Conservation (phyloP, 2,329 filamentous ascomycete genomes). For the Exserohilum turcica region DNA sequence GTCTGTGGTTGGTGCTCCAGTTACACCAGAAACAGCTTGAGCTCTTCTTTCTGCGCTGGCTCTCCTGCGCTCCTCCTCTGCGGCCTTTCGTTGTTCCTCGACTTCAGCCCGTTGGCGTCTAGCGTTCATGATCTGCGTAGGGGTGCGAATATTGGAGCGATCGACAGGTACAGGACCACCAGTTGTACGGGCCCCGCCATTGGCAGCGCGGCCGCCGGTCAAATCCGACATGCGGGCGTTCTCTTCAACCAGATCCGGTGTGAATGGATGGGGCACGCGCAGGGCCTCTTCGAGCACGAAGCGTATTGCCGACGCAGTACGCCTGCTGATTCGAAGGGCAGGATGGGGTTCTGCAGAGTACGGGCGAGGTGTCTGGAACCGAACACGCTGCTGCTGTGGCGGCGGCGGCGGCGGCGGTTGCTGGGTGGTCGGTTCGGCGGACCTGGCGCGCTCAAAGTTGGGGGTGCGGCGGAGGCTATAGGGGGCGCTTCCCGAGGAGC, state of each 20-base stretch:
- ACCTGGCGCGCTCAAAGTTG: conserved; percentile 54
- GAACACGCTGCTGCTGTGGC: conserved; percentile 40
- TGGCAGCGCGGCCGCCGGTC: conserved; percentile 62
- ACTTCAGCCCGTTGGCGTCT: conserved; percentile 70
- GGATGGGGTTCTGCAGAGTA: conserved; percentile 53
- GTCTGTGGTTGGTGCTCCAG: conserved; percentile 46
- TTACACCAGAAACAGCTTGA: conserved; percentile 59
- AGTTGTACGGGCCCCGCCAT: conserved; percentile 62
- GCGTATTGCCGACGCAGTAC: conserved; percentile 87
- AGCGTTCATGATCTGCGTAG: conserved; percentile 89
- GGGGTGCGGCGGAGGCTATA: conserved; percentile 61
- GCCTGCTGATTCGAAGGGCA: conserved; percentile 74
- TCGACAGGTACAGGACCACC: conserved; percentile 60
- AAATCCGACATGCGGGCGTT: conserved; percentile 92
- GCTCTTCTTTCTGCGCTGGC: conserved; percentile 65
- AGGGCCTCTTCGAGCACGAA: conserved; percentile 91
- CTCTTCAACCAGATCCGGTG: conserved; percentile 82
- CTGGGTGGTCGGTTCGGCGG: conserved; percentile 50
- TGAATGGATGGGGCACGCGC: conserved; percentile 80
- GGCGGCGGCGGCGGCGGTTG: no score
- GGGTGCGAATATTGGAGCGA: conserved; percentile 72
- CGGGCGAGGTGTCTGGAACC: conserved; percentile 41
- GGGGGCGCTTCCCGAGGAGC: conserved; percentile 56
- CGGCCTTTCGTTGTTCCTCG: conserved; percentile 61
- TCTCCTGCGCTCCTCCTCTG: conserved; percentile 55